These are phyloP conservation scores for Kockiozyma suomiensis DNA, from an alignment of 805 yeast species.

Conservation along the genomic window DNA sequence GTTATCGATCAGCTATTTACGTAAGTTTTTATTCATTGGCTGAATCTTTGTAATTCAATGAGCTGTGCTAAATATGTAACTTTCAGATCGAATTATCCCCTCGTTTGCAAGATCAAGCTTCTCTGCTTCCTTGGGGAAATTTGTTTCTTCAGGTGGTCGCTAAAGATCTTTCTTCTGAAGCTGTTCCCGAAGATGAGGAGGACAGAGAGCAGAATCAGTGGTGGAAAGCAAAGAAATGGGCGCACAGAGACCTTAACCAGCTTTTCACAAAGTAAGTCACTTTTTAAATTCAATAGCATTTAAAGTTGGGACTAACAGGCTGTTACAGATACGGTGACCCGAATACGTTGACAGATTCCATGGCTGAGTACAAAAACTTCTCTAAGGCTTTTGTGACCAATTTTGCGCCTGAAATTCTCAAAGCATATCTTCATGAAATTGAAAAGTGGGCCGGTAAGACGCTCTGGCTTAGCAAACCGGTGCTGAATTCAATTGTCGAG, in stretches of 20 bases:
- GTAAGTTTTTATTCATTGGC: slow-evolving; percentile 22
- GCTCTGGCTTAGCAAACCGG: slow-evolving; percentile 70
- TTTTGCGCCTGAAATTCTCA: slow-evolving; percentile 73
- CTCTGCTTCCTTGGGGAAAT: slow-evolving; percentile 68
- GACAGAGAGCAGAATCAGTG: slow-evolving; percentile 59
- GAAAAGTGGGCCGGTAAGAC: slow-evolving; percentile 69
- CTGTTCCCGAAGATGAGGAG: slow-evolving; percentile 54
- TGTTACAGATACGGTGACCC: slow-evolving; percentile 31
- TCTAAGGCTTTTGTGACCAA: slow-evolving; percentile 55
- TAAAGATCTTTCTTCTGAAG: slow-evolving; percentile 58
- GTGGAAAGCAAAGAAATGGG: slow-evolving; percentile 86
- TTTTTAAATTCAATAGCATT: neutral
- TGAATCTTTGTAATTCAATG: neutral
- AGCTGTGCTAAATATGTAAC: neutral
- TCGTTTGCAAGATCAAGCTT: slow-evolving; percentile 57
- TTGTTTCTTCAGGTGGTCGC: slow-evolving; percentile 71
- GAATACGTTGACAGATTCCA: slow-evolving; percentile 42
- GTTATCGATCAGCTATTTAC: slow-evolving; percentile 70
- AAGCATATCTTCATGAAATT: slow-evolving; percentile 63
- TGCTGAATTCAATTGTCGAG: slow-evolving; percentile 58
- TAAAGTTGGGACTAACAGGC: neutral
- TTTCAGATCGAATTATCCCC: slow-evolving; percentile 66
- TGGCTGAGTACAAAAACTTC: slow-evolving; percentile 57
- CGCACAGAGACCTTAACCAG: slow-evolving; percentile 73
- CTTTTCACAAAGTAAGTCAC: slow-evolving; percentile 68